Evolutionary conservation across 2,329 filamentous ascomycete genomes (phyloP).

Genomic region (Claviceps digitariae): DNA sequence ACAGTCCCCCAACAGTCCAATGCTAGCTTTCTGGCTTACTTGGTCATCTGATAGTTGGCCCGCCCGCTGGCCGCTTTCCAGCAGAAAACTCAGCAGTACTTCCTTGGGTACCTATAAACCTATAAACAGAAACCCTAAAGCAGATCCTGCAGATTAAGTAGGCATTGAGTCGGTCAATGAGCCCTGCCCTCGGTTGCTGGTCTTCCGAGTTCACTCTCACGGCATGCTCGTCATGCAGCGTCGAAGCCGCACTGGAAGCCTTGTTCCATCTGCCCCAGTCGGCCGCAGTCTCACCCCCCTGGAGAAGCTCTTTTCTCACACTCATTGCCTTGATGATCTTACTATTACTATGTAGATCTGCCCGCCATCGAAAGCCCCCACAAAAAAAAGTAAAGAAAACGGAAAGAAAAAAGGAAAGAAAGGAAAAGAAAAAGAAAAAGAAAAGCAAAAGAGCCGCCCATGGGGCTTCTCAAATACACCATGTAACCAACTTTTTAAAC

Average conservation of each 20-base stretch:
- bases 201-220: neutral
- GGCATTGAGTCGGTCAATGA: neutral
- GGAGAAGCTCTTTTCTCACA: too few species aligned
- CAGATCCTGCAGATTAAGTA: neutral
- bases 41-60: neutral
- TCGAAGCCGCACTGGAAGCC: neutral
- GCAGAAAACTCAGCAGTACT: too few species aligned
- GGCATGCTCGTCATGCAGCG: neutral
- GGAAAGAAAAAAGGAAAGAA: too few species aligned
- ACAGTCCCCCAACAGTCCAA: neutral
- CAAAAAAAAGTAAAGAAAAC: too few species aligned
- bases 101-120: neutral
- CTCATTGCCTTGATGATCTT: neutral
- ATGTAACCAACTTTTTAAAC: neutral
- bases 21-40: neutral
- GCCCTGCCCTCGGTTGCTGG: neutral
- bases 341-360: neutral
- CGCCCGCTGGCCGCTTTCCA: neutral
- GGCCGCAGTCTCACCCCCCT: neutral
- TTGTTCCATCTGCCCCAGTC: neutral
- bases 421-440: neutral
- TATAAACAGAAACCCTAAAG: neutral
- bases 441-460: neutral
- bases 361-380: neutral
- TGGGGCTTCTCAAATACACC: neutral